Base-by-base conservation (phyloP, 148 eudicot genomes). In the Dysphania ambrosioides region DNA sequence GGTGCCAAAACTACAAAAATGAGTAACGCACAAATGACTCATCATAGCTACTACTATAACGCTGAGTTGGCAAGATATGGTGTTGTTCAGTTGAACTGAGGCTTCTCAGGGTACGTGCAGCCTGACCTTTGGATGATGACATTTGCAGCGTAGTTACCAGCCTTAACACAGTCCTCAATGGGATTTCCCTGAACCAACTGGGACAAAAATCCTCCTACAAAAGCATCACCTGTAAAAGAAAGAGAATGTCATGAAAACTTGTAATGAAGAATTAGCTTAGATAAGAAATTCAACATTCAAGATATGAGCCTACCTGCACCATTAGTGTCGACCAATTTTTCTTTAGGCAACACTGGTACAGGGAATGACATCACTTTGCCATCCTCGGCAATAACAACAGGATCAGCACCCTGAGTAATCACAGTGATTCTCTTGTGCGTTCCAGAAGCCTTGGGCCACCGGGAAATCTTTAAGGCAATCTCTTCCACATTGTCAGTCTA, bases 401-500 rank as follows among this genome's bases (percentile, higher is more conserved):
- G 97, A 71, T 95, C 99, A 35, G 89, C 87, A 83, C 99, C 99
- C 80, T 95, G 99, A 29, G 99, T 95, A 68, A 95, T 95, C 71
- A 95, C 96, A 24, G 91, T 84, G 49, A 92, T 92, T 83, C 99
- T 90, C 84, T 92, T 87, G 87, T 84, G 96, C 61, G 88, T 79
- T 38, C 90, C 93, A 19, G 99, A 86, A 75, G 94, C 97, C 86
- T 87, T 87, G 44, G 96, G 94, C 92, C 85, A 90, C 79, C 84
- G 85, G 61, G 99, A 90, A 68, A 95, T 87, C 73, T 90, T 90
- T 44, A 88, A 4, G 74, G 99, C 99, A 51, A 95, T 95, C 81
- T 95, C 96, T 82, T 92, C 96, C 34, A 95, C 92, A 73, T 90
- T 86, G 7, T 95, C 96, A n/a, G 97, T 95, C 99, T 95, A 89